phyloP scores from a whole-genome alignment of 2,329 filamentous ascomycete species.

The Emmonsiellopsis sp. region DNA sequence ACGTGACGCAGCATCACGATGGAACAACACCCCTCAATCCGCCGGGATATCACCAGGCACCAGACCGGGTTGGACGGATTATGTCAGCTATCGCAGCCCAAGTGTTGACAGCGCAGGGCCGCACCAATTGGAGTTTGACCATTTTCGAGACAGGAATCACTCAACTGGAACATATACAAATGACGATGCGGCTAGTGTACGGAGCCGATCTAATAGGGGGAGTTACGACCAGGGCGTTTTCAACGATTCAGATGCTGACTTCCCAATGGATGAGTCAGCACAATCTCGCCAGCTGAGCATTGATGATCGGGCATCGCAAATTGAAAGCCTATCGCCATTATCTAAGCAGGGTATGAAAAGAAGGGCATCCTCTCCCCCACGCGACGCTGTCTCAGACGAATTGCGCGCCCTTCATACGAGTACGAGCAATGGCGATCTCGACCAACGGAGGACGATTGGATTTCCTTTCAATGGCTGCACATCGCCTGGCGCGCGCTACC shows the following conservation, averaged over 20 bases:
- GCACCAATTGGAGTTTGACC: slow-evolving; percentile 34
- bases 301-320: slow-evolving; percentile 29
- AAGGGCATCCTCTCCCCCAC: slow-evolving; percentile 55
- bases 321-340: slow-evolving; percentile 19
- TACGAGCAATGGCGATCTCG: slow-evolving; percentile 42
- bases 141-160: slow-evolving; percentile 21
- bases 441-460: slow-evolving; percentile 44
- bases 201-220: slow-evolving; percentile 47
- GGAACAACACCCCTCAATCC: slow-evolving; percentile 29
- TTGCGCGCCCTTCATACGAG: slow-evolving; percentile 24
- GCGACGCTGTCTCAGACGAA: slow-evolving; percentile 38
- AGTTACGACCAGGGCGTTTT: slow-evolving; percentile 55
- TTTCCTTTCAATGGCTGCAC: slow-evolving; percentile 49
- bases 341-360: slow-evolving; percentile 52
- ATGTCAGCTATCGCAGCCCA: slow-evolving; percentile 34
- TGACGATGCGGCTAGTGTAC: slow-evolving; percentile 44
- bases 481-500: slow-evolving; percentile 46
- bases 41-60: slow-evolving; percentile 33
- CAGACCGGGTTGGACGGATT: slow-evolving; percentile 33
- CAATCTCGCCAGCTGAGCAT: slow-evolving; percentile 28
- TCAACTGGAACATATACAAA: slow-evolving; percentile 14
- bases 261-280: slow-evolving; percentile 29
- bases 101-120: slow-evolving; percentile 34
- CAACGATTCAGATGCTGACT: slow-evolving; percentile 38
- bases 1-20: slow-evolving; percentile 17